A percentile compares a stretch with the other conserved stretches of the same genome.
These are phyloP conservation scores for Yamadazyma ubonensis DNA, from an alignment of 805 yeast species.

Conservation along the genomic window DNA sequence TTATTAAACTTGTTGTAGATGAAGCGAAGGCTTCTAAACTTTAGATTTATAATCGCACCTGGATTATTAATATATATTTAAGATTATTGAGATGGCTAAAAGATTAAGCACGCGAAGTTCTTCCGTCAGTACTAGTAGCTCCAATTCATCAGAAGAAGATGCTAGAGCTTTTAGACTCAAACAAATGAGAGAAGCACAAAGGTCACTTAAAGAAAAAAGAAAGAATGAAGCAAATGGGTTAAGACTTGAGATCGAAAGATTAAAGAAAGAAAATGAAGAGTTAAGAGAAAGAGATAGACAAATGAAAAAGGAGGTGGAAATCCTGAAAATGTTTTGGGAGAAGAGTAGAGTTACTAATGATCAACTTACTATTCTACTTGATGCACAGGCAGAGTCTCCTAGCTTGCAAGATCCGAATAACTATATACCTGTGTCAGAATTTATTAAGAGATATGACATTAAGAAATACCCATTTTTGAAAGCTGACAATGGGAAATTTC, in stretches of 20 bases:
- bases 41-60: neutral
- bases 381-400: neutral
- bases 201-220: constrained; percentile 1
- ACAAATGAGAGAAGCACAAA: constrained; percentile 7
- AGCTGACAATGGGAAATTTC: neutral
- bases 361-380: neutral
- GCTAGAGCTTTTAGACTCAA: constrained; percentile 3
- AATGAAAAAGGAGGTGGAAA: neutral
- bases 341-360: neutral
- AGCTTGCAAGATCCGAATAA: neutral
- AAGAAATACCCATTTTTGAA: neutral
- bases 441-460: neutral
- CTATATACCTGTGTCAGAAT: neutral
- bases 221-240: neutral
- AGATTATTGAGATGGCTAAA: no score
- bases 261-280: neutral
- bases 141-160: neutral
- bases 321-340: neutral
- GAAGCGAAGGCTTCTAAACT: constrained; percentile 6
- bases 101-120: no score
- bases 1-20: constrained; percentile 44
- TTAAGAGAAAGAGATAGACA: neutral
- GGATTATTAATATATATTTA: neutral
- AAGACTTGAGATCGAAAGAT: neutral
- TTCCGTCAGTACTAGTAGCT: no score